Evolutionary conservation across 163 green algal genomes (phyloP), one percentile per base, ranked within the genome.

Genomic region (Picocystis sp.): DNA sequence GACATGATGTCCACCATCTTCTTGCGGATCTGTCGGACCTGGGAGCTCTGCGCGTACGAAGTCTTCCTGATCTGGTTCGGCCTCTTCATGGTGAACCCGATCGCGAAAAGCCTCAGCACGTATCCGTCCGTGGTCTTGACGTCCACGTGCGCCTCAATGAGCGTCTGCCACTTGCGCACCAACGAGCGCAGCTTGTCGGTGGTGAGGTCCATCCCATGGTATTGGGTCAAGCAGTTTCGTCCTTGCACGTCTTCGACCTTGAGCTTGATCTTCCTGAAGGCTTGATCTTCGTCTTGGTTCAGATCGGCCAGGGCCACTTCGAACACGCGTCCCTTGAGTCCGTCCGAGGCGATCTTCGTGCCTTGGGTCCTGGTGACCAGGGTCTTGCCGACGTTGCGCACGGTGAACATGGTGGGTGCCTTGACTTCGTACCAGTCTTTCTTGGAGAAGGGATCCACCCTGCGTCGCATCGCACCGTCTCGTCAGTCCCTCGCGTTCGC

Each of bases 391-490:
- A 94, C 69, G 50, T 87, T 86, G 59, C 86, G 76, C 46, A 76
- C 62, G 43, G 62, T 75, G 80, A 98, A 98, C 67, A 86, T 84
- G 66, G 70, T 85, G 47, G 89, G 89, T 8, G 89, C 89, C 80
- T 97, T 97, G 67, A 98, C 80, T 63, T 95, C 83, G 82, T 98
- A 98, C 88, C 89, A 98, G 72, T 98, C 89, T 82, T 98, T 98
- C 81, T 94, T 94, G 49, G 76, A 69, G 78, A 98, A 98, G 53
- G 89, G 89, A 70, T 98, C 89, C 24, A 82, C 70, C 50, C 79
- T 94, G 66, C 62, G 29, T 50, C 44, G 44, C 9, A 19, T 19
- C 17, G 17, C 22, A 24, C 9, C 44, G 44, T 24, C 9, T 24
- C 6, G 22, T 50, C 44, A 50, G 21, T 9, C 21, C 44, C 5